phyloP scores from a whole-genome alignment of 371 early-diverging fungal genomes.

The Dinochytrium kinnereticum region DNA sequence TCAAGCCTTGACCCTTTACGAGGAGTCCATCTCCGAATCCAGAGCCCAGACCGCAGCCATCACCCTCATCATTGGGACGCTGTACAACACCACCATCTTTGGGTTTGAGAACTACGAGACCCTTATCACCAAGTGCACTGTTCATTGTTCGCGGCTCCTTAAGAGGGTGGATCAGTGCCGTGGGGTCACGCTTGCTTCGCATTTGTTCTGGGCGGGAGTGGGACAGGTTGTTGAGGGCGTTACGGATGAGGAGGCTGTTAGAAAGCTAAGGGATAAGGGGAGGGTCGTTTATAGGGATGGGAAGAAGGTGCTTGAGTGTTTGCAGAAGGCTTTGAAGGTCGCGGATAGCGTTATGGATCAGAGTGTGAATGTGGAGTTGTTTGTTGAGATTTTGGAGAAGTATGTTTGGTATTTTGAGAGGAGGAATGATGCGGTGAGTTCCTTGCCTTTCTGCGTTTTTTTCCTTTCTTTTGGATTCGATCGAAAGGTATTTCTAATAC shows the following conservation, averaged over 20 bases:
- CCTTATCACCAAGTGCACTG: slow-evolving; percentile 81
- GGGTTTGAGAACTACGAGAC: slow-evolving; percentile 86
- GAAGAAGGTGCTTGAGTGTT: slow-evolving; percentile 78
- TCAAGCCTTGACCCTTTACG: slow-evolving; percentile 90
- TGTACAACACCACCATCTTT: slow-evolving; percentile 74
- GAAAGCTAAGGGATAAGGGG: slow-evolving; percentile 29
- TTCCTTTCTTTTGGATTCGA: background rate
- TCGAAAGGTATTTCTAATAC: background rate
- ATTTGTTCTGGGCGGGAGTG: slow-evolving; percentile 82
- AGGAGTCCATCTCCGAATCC: slow-evolving; percentile 87
- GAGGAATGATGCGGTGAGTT: slow-evolving; percentile 74
- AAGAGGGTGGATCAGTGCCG: slow-evolving; percentile 93
- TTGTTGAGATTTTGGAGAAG: slow-evolving; percentile 89
- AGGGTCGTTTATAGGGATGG: slow-evolving; percentile 72
- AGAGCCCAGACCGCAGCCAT: slow-evolving; percentile 85
- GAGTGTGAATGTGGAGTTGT: slow-evolving; percentile 78
- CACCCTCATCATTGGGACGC: slow-evolving; percentile 76
- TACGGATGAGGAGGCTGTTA: slow-evolving; percentile 40
- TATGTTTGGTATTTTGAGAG: slow-evolving; percentile 88
- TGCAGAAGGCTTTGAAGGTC: slow-evolving; percentile 88
- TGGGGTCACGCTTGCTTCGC: slow-evolving; percentile 74
- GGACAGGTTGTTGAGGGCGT: slow-evolving; percentile 22
- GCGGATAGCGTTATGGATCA: slow-evolving; percentile 90
- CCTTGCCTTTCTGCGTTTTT: background rate
- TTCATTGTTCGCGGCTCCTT: slow-evolving; percentile 84